Evolutionary conservation across 108 stramenopile genomes (phyloP), one percentile per base, ranked within the genome.

Genomic region (Cyclostephanos tholiformis): DNA sequence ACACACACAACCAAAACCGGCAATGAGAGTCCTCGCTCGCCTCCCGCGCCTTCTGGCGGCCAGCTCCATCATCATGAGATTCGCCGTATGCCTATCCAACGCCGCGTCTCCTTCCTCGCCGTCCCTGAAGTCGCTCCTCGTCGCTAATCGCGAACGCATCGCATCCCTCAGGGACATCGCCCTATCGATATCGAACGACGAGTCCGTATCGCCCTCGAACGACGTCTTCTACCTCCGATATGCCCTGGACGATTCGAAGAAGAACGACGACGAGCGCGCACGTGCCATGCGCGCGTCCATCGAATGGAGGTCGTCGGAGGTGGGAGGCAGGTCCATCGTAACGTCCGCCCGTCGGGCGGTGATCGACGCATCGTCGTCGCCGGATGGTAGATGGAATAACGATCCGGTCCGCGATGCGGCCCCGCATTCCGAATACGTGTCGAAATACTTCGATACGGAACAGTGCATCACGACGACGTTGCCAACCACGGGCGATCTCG

Each of bases 201-300:
- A 52, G 39, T 44, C 63, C 55, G 62, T 81, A 11, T 19, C 51
- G n/a, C 69, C 82, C 13, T 27, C 19, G 53, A 41, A 75, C 58
- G 82, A 79, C 38, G 46, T 93, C 17, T 94, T 94, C 57, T 94
- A 86, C 63, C 85, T 94, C 17, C 86, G 93, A 11, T 91, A 90
- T 66, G 74, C 80, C 36, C 67, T 91, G 11, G 58, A 52, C 4
- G 70, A 71, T 13, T 76, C 66, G 22, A 76, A 72, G 25, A 81
- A 77, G 25, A 73, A 79, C 10, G 65, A 69, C 13, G 84, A 82
- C 9, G 74, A 77, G 22, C 75, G 69, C 12, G 65, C 27, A 1
- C 19, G 38, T 2, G 65, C 71, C n/a, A 63, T 83, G 11, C 74
- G 81, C 48, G 56, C 75, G 8, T 88, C 60, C 46, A 38, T 95